phyloP scores from a whole-genome alignment of 1,284 basidiomycete species.

The Termitomyces sp. region DNA sequence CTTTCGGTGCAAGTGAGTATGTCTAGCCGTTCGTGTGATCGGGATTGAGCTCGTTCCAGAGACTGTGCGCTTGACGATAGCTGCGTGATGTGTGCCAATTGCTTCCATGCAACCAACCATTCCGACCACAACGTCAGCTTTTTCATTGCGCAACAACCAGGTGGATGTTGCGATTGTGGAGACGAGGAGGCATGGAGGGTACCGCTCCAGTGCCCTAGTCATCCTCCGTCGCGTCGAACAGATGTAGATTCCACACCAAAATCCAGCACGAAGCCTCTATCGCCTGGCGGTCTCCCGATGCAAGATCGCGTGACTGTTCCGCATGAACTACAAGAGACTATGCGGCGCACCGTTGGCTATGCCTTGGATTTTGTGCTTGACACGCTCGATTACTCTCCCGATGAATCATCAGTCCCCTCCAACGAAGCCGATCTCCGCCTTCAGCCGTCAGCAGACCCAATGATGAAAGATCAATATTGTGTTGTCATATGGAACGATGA shows the following conservation, averaged over 20 bases:
- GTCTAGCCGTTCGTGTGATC: neutral
- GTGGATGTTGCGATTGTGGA: conserved; percentile 91
- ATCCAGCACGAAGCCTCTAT: conserved; percentile 26
- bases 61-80: conserved; percentile 88
- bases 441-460: conserved; percentile 69
- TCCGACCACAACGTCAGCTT: conserved; percentile 85
- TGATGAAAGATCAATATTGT: conserved; percentile 76
- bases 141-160: conserved; percentile 85
- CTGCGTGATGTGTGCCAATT: conserved; percentile 82
- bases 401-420: conserved; percentile 67
- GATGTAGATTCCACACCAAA: conserved; percentile 32
- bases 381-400: conserved; percentile 81
- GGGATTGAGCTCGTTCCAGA: conserved; percentile 35
- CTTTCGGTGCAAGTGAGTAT: conserved; percentile 84
- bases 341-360: conserved; percentile 71
- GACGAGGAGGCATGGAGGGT: conserved; percentile 82
- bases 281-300: conserved; percentile 52
- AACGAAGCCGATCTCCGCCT: conserved; percentile 68
- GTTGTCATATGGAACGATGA: conserved; percentile 97
- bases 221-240: conserved; percentile 60
- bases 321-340: conserved; percentile 63
- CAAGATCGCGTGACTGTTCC: conserved; percentile 51
- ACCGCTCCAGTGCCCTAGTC: conserved; percentile 66
- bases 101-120: conserved; percentile 84
- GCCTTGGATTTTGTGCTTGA: conserved; percentile 84